These are phyloP conservation scores for Glaciozyma antarctica DNA, from an alignment of 768 basidiomycete species.

Conservation along the genomic window DNA sequence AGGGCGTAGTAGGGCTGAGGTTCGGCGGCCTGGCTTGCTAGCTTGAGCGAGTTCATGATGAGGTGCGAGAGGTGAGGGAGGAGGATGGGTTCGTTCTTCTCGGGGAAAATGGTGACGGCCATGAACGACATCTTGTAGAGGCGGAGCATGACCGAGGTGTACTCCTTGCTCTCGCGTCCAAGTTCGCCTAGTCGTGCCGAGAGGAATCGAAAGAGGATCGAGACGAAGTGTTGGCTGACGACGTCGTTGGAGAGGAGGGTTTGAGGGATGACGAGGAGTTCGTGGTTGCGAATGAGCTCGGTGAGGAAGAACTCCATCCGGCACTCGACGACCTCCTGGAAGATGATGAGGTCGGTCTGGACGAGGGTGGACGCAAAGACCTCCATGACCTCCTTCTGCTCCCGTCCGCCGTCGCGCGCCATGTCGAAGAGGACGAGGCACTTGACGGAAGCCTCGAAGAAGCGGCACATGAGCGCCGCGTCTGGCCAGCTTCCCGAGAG, in stretches of 20 bases:
- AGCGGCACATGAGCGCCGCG: constrained; percentile 71
- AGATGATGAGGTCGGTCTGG: constrained; percentile 80
- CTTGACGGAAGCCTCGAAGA: constrained; percentile 75
- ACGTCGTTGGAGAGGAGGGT: constrained; percentile 67
- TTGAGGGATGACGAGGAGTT: constrained; percentile 75
- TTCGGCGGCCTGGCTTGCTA: constrained; percentile 81
- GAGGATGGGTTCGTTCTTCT: constrained; percentile 78
- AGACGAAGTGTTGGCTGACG: constrained; percentile 68
- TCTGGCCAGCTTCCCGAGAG: constrained; percentile 66
- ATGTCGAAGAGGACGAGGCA: constrained; percentile 76
- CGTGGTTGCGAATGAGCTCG: constrained; percentile 49
- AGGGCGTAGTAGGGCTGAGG: constrained; percentile 89
- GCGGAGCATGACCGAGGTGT: constrained; percentile 73
- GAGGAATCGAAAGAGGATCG: constrained; percentile 78
- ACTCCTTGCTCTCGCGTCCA: constrained; percentile 64
- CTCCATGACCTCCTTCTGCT: constrained; percentile 71
- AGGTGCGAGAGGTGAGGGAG: constrained; percentile 83
- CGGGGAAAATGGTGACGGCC: constrained; percentile 65
- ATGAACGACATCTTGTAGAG: constrained; percentile 92
- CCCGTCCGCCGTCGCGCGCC: constrained; percentile 43
- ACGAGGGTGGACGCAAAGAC: constrained; percentile 47
- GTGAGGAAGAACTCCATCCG: constrained; percentile 86
- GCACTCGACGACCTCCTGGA: constrained; percentile 91
- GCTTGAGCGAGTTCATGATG: constrained; percentile 90
- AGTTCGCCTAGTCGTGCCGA: constrained; percentile 69